Evolutionary conservation across 768 basidiomycete species (phyloP), one percentile per base, ranked within the genome.

Genomic region (Panaeolus papilionaceus): DNA sequence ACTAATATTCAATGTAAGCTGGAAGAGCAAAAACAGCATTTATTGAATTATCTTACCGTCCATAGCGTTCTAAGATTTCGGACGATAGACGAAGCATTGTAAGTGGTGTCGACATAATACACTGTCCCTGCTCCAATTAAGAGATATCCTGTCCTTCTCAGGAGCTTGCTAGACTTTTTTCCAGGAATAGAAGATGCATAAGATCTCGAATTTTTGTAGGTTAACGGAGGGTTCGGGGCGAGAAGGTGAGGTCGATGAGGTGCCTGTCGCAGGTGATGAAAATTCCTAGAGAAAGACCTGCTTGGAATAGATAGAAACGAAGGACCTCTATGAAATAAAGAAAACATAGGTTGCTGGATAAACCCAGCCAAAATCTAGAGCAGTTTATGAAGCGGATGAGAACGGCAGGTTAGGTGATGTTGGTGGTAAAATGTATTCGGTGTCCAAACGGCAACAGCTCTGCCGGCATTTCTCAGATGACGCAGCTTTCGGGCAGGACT

Each of bases 71-170:
- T 78, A 40, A 87, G 65, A 73, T 85, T 89, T 64, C 89, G 77
- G 12, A 78, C 75, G 7, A 89, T 79, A 1, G 89, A 84, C 37
- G 87, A 86, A 0, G 88, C 88, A 77, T 90, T 89, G 73, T 82
- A 87, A 12, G 78, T 70, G 64, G 74, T 81, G 73, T 91, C 89
- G n/a, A 82, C 72, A 2, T 72, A 74, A 70, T 82, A 89, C 2
- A 82, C 51, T 0, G 78, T 71, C 1, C 83, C 84, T 3, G 84
- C 68, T 14, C 85, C 81, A 1, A 81, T 69, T 10, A 74, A 68
- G 14, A 81, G n/a, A 63, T 82, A 84, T 4, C 73, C 80, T 0
- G 79, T 71, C 64, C 83, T 75, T 26, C 78, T 65, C 14, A 64
- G 44, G 47, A 37, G 64, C 66, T 23, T 65, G 5, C 45, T 64